Evolutionary conservation across 805 yeast species (phyloP).

Genomic region (Wickerhamomyces queroliae): DNA sequence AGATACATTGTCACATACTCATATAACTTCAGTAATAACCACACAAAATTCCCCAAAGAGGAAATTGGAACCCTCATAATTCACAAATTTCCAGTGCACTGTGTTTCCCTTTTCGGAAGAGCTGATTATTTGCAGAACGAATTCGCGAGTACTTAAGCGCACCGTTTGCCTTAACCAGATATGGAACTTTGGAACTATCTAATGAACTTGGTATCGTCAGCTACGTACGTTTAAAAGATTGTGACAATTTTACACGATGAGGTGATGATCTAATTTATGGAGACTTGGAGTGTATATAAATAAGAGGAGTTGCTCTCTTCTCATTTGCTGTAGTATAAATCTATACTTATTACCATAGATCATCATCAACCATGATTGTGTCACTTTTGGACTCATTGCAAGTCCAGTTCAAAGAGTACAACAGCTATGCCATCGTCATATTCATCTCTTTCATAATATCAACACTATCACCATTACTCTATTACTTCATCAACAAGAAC

Average conservation of each 20-base stretch:
- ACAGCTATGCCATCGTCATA: not conserved
- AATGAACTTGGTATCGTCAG: not conserved
- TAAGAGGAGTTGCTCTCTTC: too few relatives aligned
- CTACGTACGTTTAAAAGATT: too few relatives aligned
- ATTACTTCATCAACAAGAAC: not conserved
- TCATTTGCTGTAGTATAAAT: too few relatives aligned
- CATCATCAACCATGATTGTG: not conserved
- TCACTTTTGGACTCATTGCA: not conserved
- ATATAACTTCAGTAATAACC: too few relatives aligned
- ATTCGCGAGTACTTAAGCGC: too few relatives aligned
- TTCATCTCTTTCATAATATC: not conserved
- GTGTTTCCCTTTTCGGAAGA: not conserved
- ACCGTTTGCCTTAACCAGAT: not conserved
- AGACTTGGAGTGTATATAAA: not conserved
- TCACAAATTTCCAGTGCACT: not conserved
- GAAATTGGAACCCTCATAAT: not conserved
- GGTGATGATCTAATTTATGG: not conserved
- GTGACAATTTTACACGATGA: too few relatives aligned
- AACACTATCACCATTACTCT: conserved; percentile 2
- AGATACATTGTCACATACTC: too few relatives aligned
- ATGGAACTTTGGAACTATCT: not conserved
- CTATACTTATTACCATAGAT: too few relatives aligned
- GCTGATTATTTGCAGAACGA: too few relatives aligned
- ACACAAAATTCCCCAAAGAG: not conserved
- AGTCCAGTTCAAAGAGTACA: not conserved